Percentiles rank a stretch among this genome's conserved stretches.
These are phyloP conservation scores for Tolypocladium endophyticum DNA, from an alignment of 2,329 filamentous ascomycete species.

Conservation along the genomic window DNA sequence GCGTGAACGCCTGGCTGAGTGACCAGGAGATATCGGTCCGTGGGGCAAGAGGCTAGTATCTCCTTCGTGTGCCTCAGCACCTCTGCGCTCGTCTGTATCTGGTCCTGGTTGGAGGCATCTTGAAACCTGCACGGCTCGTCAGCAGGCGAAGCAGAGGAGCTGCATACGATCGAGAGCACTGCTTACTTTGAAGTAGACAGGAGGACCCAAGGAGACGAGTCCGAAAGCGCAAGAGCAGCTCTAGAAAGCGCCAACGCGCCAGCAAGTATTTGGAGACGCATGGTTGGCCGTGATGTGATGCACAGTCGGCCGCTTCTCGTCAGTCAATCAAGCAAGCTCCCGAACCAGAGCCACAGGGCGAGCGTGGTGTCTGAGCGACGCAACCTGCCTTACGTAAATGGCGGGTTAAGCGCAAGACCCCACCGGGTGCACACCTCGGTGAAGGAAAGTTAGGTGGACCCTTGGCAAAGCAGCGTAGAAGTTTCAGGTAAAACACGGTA, in stretches of 20 bases:
- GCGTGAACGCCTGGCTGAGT: slow-evolving; percentile 65
- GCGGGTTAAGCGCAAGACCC: slow-evolving; percentile 8
- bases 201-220: slow-evolving; percentile 82
- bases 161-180: slow-evolving; percentile 4
- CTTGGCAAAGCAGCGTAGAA: not conserved
- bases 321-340: slow-evolving; percentile 13
- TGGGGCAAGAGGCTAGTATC: slow-evolving; percentile 59
- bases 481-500: not conserved
- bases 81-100: slow-evolving; percentile 38
- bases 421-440: slow-evolving; percentile 4
- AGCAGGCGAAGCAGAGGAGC: slow-evolving; percentile 1
- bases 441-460: not conserved
- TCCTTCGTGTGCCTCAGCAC: slow-evolving; percentile 31
- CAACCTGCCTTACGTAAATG: slow-evolving; percentile 16
- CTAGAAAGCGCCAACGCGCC: slow-evolving; percentile 44
- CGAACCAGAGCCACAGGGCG: slow-evolving; percentile 2
- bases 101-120: slow-evolving; percentile 20
- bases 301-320: slow-evolving; percentile 3
- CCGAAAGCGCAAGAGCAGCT: slow-evolving; percentile 61
- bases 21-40: slow-evolving; percentile 66
- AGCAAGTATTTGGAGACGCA: slow-evolving; percentile 44
- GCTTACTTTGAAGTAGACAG: slow-evolving; percentile 76
- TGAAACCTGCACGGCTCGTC: slow-evolving; percentile 18
- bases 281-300: slow-evolving; percentile 17
- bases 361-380: slow-evolving; percentile 11